Conservation (phyloP, 2,329 filamentous ascomycete genomes). For the Purpureocillium lavendulum region DNA sequence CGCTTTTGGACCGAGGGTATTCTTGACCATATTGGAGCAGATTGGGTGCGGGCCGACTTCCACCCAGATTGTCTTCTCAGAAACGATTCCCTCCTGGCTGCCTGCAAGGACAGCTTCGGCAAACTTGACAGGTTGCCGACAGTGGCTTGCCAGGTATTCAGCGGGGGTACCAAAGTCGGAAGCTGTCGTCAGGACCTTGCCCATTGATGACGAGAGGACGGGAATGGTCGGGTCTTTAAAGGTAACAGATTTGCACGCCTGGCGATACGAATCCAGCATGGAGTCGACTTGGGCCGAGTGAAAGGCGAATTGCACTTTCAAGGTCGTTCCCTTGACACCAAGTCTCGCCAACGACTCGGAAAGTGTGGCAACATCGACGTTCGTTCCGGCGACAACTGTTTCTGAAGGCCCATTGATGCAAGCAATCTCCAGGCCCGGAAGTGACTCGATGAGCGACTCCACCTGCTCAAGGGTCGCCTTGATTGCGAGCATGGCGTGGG, state of each 20-base stretch:
- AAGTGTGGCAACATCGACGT: constrained; percentile 1
- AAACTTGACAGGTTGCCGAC: constrained; percentile 59
- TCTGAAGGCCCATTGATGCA: constrained; percentile 57
- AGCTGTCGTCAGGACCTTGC: constrained; percentile 34
- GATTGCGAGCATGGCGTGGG: constrained; percentile 50
- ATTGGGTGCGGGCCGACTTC: constrained; percentile 62
- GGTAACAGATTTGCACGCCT: neutral
- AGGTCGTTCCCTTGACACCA: constrained; percentile 17
- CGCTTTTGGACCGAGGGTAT: constrained; percentile 40
- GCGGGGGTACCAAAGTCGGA: constrained; percentile 38
- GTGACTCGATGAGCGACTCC: constrained; percentile 16
- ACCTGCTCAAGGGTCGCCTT: constrained; percentile 37
- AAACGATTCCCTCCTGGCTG: constrained; percentile 36
- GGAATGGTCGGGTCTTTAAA: constrained; percentile 6
- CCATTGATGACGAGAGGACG: constrained; percentile 35
- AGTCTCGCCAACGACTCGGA: neutral
- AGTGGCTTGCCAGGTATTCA: constrained; percentile 48
- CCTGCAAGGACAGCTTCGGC: constrained; percentile 43
- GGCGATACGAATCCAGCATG: constrained; percentile 38
- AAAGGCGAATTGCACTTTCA: constrained; percentile 24
- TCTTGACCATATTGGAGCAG: constrained; percentile 53
- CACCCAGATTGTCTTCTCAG: constrained; percentile 52
- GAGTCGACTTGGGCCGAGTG: constrained; percentile 25
- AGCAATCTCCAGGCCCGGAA: constrained; percentile 24
- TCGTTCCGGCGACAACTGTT: constrained; percentile 32